Evolutionary conservation across 257 asterid genomes (phyloP).

Genomic region (Fraxinus cuspidata): DNA sequence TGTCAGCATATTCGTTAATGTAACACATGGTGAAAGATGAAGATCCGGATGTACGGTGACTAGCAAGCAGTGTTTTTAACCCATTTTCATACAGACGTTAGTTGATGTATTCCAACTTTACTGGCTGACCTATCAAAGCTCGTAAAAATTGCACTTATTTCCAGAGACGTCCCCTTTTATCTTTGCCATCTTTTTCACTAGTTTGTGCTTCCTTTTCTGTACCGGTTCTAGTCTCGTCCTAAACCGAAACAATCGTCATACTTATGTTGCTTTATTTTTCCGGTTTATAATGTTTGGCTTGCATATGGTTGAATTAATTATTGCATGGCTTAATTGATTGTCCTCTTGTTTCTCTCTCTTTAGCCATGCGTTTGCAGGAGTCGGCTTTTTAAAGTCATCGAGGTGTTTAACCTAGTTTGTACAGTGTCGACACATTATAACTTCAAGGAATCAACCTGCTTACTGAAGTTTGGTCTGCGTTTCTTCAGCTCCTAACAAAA

Average conservation of each 20-base stretch:
- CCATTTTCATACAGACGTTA: neutral
- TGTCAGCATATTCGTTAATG: neutral
- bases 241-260: neutral
- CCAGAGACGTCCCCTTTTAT: neutral
- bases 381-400: neutral
- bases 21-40: neutral
- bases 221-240: neutral
- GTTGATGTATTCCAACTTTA: neutral
- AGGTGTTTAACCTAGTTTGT: neutral
- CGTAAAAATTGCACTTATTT: neutral
- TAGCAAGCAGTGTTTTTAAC: neutral
- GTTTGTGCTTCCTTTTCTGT: neutral
- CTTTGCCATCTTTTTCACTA: neutral
- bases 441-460: neutral
- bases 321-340: neutral
- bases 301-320: neutral
- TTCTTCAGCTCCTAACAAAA: neutral
- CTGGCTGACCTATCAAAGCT: neutral
- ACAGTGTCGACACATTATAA: conserved; percentile 1
- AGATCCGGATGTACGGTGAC: neutral
- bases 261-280: neutral
- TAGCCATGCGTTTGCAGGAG: neutral
- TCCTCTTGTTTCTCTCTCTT: neutral
- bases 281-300: neutral
- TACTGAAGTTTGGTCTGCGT: neutral